phyloP scores from a whole-genome alignment of 2,329 filamentous ascomycete genomes.

The Xylaria sp. region DNA sequence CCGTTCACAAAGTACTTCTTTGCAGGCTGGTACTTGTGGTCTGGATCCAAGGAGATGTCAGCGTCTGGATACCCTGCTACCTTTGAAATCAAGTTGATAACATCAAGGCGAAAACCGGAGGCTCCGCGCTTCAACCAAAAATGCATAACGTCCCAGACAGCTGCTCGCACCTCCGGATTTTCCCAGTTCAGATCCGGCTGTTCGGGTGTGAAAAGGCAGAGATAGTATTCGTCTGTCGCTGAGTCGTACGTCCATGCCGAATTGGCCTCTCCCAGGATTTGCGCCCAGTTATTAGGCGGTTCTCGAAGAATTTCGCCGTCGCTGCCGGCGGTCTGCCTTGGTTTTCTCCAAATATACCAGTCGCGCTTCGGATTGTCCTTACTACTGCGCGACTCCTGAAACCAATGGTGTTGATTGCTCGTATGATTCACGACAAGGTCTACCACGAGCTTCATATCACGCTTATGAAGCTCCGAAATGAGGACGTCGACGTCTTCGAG shows the following conservation, averaged over 20 bases:
- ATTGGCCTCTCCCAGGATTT: conserved; percentile 68
- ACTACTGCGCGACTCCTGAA: conserved; percentile 71
- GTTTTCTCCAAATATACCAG: conserved; percentile 72
- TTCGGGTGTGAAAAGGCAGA: conserved; percentile 76
- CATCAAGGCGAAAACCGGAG: conserved; percentile 79
- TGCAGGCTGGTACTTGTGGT: conserved; percentile 62
- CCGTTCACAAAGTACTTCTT: conserved; percentile 73
- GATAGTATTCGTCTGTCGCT: conserved; percentile 31
- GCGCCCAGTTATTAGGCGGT: conserved; percentile 81
- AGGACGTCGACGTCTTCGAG: conserved; percentile 72
- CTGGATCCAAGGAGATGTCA: conserved; percentile 59
- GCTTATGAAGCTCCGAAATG: conserved; percentile 67
- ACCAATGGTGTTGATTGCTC: conserved; percentile 77
- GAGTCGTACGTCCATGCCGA: conserved; percentile 70
- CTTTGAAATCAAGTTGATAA: conserved; percentile 79
- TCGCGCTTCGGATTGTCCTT: conserved; percentile 72
- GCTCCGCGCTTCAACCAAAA: conserved; percentile 84
- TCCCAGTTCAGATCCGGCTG: conserved; percentile 93
- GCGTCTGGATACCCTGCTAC: conserved; percentile 68
- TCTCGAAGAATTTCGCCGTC: conserved; percentile 56
- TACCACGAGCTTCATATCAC: conserved; percentile 77
- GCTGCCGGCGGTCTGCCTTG: conserved; percentile 63
- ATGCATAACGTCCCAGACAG: conserved; percentile 78
- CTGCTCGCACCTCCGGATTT: conserved; percentile 72
- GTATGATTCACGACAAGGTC: conserved; percentile 85